A percentile compares a stretch with the other conserved stretches of the same genome.
Evolutionary conservation across 164 flowering plant species (phyloP).

Genomic region (Buxus sempervirens): DNA sequence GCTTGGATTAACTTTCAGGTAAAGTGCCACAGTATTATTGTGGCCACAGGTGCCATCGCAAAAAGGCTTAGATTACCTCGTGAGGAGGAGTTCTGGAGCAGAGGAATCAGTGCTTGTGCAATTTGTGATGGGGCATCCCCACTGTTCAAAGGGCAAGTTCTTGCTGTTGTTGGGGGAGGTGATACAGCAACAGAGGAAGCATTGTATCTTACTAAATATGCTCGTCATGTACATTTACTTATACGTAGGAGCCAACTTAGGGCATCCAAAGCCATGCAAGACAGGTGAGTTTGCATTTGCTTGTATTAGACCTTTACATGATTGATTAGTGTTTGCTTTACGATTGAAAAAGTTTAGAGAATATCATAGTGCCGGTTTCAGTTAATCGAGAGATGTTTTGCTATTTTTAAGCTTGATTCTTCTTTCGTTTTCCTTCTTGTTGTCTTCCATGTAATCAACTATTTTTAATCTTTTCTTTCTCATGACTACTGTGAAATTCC

Average conservation of each 20-base stretch:
- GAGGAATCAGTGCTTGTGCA: conserved; percentile 99
- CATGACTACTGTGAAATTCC: too few relatives aligned
- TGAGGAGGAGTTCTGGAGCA: conserved; percentile 96
- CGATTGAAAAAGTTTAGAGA: too few relatives aligned
- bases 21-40: conserved; percentile 76
- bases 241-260: conserved; percentile 77
- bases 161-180: conserved; percentile 99
- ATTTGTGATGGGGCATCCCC: conserved; percentile 99
- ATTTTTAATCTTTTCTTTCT: too few relatives aligned
- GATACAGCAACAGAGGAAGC: conserved; percentile 99
- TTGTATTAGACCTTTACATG: too few relatives aligned
- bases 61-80: conserved; percentile 76
- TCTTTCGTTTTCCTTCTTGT: neutral
- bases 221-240: conserved; percentile 92
- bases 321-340: too few relatives aligned
- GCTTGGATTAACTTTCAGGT: conserved; percentile 45
- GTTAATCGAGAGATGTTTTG: too few relatives aligned
- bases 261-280: conserved; percentile 99
- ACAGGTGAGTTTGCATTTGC: conserved; percentile 50
- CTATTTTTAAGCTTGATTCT: neutral
- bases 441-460: too few relatives aligned
- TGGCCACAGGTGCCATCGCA: conserved; percentile 95
- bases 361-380: too few relatives aligned
- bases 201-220: conserved; percentile 88
- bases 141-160: conserved; percentile 81